Base-by-base conservation (phyloP, 495 filamentous ascomycete species). In the Pseudevernia furfuracea region DNA sequence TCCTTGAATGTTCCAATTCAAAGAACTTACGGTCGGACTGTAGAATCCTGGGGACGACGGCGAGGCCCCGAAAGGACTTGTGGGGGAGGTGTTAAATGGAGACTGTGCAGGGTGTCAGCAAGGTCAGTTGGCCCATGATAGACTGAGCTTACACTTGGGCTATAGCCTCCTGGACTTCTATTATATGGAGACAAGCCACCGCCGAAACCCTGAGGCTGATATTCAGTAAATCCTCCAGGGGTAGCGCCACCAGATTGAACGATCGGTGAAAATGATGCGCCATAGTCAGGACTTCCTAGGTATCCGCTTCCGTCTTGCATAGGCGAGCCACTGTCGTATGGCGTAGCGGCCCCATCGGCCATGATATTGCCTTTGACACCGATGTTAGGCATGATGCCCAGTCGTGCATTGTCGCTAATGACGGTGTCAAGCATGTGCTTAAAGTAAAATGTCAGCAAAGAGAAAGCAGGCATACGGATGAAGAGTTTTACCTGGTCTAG, bases 321-420 rank as follows among this genome's bases (percentile, higher is more conserved):
- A 10, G 94, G 94, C 34, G 94, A 97, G 60, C 87, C 89, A 52
- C 85, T 88, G 69, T 96, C 94, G 73, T 99, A 99, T 10, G 95
- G 95, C 25, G 94, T 99, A 30, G 91, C 89, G 49, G 91, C 89
- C 67, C 94, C 94, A 62, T 92, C 91, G 46, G 86, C 80, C 39
- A 80, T 72, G 59, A 86, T 83, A 36, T 80, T 80, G 62, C 87
- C 88, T 76, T 89, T 92, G 55, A 85, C 80, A 10, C 84, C 83
- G 73, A 94, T 86, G 59, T 85, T 85, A 36, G 86, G 84, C 80
- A 90, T 89, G 44, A 92, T 80, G 67, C 85, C 85, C 78, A 89
- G 87, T 67, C 89, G 84, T 17, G 87, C 89, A 73, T 93, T 93
- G 73, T 94, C 89, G 28, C 90, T 91, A 36, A 95, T 90, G 66